Conservation (phyloP, 2,329 filamentous ascomycete genomes). For the Fonsecaea erecta region DNA sequence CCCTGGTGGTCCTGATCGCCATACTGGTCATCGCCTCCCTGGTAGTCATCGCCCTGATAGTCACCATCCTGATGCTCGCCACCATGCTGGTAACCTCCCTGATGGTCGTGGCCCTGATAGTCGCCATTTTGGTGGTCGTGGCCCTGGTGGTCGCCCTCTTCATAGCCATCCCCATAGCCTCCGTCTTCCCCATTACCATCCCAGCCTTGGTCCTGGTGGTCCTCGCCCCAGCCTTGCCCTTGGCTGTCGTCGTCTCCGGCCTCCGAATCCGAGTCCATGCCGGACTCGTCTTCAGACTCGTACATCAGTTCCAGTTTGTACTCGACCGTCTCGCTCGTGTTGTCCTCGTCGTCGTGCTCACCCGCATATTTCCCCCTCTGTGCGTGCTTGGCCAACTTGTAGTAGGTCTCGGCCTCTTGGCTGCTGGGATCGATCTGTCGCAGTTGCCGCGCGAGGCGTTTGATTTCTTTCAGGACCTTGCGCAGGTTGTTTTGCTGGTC, state of each 20-base stretch:
- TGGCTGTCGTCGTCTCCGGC: not conserved
- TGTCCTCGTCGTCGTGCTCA: too few species aligned
- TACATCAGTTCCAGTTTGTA: not conserved
- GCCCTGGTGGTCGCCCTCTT: not conserved
- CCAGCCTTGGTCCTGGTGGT: too few species aligned
- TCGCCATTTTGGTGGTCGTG: not conserved
- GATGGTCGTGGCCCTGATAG: not conserved
- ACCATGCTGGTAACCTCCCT: too few species aligned
- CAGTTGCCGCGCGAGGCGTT: not conserved
- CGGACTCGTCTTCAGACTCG: not conserved
- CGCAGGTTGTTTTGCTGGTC: constrained; percentile 3
- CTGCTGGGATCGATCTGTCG: not conserved
- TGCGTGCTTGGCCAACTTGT: constrained; percentile 5
- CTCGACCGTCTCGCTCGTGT: too few species aligned
- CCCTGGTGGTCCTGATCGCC: too few species aligned
- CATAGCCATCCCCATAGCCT: not conserved
- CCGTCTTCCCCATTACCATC: too few species aligned
- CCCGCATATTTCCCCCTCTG: constrained; percentile 9
- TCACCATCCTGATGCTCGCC: not conserved
- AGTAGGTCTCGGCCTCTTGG: not conserved
- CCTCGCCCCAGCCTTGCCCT: not conserved
- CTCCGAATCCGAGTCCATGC: not conserved
- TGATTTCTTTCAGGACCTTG: not conserved
- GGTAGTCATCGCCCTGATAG: not conserved
- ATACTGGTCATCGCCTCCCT: not conserved